Conservation (phyloP, 1,284 basidiomycete genomes). For the Boletellus sp. region DNA sequence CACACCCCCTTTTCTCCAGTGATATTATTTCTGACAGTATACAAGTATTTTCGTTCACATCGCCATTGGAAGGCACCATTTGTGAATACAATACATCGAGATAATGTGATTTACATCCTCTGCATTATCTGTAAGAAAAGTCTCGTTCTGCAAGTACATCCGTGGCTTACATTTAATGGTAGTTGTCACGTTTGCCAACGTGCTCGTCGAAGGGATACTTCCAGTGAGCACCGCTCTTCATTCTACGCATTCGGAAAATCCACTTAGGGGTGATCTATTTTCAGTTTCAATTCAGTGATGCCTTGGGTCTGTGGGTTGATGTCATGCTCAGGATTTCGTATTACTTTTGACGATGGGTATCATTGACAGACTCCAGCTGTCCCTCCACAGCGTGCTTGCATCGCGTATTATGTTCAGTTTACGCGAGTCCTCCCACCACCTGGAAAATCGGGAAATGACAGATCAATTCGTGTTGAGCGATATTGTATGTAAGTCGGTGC, state of each 20-base stretch:
- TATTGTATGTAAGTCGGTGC: too few species aligned
- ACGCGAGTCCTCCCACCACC: not conserved
- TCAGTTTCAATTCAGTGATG: conserved; percentile 6
- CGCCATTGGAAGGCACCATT: not conserved
- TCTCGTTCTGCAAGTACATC: not conserved
- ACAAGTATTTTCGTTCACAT: conserved; percentile 13
- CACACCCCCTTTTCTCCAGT: conserved; percentile 1
- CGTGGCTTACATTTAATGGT: not conserved
- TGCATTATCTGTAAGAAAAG: conserved; percentile 16
- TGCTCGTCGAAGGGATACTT: conserved; percentile 13
- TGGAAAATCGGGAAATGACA: not conserved
- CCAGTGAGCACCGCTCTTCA: conserved; percentile 8
- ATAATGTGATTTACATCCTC: conserved; percentile 15
- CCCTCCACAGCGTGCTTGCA: conserved; percentile 14
- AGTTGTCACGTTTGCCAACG: conserved; percentile 19
- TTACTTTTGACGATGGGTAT: not conserved
- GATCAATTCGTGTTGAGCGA: not conserved
- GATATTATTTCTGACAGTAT: conserved; percentile 14
- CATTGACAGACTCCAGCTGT: conserved; percentile 6
- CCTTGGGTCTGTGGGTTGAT: conserved; percentile 5
- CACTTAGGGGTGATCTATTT: too few species aligned
- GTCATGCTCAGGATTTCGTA: not conserved
- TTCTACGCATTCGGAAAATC: too few species aligned
- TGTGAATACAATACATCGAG: conserved; percentile 12
- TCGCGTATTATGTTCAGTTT: conserved; percentile 16